Base-by-base conservation (phyloP, 495 filamentous ascomycete genomes). In the Cryomyces minteri region DNA sequence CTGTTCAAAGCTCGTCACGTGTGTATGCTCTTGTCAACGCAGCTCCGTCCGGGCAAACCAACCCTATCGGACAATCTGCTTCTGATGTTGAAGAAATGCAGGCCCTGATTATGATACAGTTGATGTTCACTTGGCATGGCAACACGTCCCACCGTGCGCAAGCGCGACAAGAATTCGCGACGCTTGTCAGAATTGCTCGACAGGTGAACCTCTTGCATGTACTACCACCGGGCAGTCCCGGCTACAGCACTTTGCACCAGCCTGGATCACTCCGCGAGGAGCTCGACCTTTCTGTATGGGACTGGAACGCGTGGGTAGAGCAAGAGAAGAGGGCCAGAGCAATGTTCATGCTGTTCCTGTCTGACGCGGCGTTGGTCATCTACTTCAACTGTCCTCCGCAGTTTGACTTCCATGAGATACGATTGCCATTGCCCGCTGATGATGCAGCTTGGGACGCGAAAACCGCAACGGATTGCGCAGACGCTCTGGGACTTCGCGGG, bases 371-470 rank as follows among this genome's bases (percentile, higher is more conserved):
- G 31, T 66, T 73, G 41, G 68, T 67, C n/a, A 65, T 80, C 9
- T 82, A 73, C 48, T 82, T 80, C 67, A 81, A 80, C 55, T 62
- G 54, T 25, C 54, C 64, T 4, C 71, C 72, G 41, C 62, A 71
- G 46, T 69, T 80, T 37, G 71, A 80, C 40, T 50, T 62, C 7
- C 58, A 67, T 36, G 73, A 79, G 46, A 63, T 80, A 34, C 59
- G 64, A 12, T 57, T 83, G 28, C 74, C 76, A 4, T 54, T 82
- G 9, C 78, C 79, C 4, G 64, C 71, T 2, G 77, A 83, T 48
- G 78, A 83, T 54, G 74, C 72, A 32, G 68, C 73, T 9, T 83
- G 76, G 76, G 77, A 80, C 10, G 76, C 77, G 5, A 58, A 51
- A 8, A 66, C 66, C 14, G 44, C 60, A 4, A 47, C 60, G 9